These are phyloP conservation scores for Musa acuminata DNA, from an alignment of 176 grass and related monocot genomes.

Conservation along the genomic window DNA sequence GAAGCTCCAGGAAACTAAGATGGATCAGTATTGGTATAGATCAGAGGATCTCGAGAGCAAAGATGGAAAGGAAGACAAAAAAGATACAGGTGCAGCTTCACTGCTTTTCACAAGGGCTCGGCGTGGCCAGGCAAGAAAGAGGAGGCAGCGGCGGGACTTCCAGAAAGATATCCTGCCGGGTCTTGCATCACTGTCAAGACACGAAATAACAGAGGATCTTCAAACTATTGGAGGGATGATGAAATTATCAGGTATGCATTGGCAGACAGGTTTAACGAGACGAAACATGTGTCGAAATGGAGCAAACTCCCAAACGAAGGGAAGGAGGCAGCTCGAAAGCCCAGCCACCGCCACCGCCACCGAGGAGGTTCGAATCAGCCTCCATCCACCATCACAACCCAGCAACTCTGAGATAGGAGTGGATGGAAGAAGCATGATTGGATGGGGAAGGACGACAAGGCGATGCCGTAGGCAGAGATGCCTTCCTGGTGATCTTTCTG, in stretches of 20 bases:
- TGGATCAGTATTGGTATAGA: slow-evolving; percentile 3
- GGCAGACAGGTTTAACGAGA: slow-evolving; percentile 15
- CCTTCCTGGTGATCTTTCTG: slow-evolving; percentile 26
- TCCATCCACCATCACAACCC: slow-evolving; percentile 7
- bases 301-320: slow-evolving; percentile 6
- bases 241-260: slow-evolving; percentile 1
- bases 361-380: slow-evolving; percentile 12
- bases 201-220: slow-evolving; percentile 54
- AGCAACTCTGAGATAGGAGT: slow-evolving; percentile 21
- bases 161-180: slow-evolving; percentile 49
- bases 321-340: slow-evolving; percentile 24
- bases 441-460: slow-evolving; percentile 69
- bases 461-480: slow-evolving; percentile 53
- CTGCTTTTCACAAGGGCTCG: slow-evolving; percentile 29
- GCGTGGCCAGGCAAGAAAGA: slow-evolving; percentile 31
- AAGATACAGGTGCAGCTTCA: slow-evolving; percentile 24
- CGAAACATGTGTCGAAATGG: slow-evolving; percentile 25
- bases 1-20: slow-evolving; percentile 33
- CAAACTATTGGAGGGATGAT: slow-evolving; percentile 34
- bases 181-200: slow-evolving; percentile 34
- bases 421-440: slow-evolving; percentile 27
- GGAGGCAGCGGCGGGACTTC: slow-evolving; percentile 37
- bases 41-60: slow-evolving; percentile 2
- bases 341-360: background rate
- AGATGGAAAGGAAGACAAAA: slow-evolving; percentile 3